These are phyloP conservation scores for Rhodotorula sp. DNA, from an alignment of 1,284 basidiomycete genomes.

Conservation along the genomic window DNA sequence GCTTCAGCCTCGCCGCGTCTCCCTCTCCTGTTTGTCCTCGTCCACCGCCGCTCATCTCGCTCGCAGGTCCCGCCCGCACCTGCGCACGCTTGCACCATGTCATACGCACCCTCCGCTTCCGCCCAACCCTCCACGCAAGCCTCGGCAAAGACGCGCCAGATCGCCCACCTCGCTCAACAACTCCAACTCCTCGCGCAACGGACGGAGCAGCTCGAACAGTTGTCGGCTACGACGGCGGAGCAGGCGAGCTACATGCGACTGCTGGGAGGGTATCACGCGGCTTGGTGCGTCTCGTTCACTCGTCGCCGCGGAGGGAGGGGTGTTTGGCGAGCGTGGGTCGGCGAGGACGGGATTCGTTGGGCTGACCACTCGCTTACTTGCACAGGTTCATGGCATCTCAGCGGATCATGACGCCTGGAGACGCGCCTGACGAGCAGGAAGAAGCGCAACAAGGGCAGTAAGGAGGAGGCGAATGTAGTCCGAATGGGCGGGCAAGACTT, in stretches of 20 bases:
- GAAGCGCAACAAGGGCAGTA: not conserved
- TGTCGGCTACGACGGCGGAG: conserved; percentile 28
- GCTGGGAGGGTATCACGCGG: conserved; percentile 32
- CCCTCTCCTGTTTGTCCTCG: not conserved
- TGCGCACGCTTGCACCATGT: not conserved
- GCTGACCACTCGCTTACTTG: not conserved
- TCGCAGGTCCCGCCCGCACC: not conserved
- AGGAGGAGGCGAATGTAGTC: not conserved
- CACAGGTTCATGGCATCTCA: conserved; percentile 34
- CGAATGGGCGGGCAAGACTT: not conserved
- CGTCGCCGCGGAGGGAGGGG: not conserved
- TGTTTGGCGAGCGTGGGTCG: not conserved
- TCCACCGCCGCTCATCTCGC: not conserved
- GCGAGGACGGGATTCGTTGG: no score
- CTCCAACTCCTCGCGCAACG: conserved; percentile 22
- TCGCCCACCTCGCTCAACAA: conserved; percentile 29
- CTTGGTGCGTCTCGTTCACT: conserved; percentile 22
- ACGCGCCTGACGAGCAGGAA: not conserved
- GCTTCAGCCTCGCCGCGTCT: no score
- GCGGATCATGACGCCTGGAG: conserved; percentile 20
- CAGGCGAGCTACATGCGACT: conserved; percentile 37
- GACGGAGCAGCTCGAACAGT: conserved; percentile 29
- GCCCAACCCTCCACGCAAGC: not conserved
- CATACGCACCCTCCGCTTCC: conserved; percentile 1
- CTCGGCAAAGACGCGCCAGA: conserved; percentile 17